These are phyloP conservation scores for Hagleromyces aurorensis DNA, from an alignment of 805 yeast species.

Conservation along the genomic window DNA sequence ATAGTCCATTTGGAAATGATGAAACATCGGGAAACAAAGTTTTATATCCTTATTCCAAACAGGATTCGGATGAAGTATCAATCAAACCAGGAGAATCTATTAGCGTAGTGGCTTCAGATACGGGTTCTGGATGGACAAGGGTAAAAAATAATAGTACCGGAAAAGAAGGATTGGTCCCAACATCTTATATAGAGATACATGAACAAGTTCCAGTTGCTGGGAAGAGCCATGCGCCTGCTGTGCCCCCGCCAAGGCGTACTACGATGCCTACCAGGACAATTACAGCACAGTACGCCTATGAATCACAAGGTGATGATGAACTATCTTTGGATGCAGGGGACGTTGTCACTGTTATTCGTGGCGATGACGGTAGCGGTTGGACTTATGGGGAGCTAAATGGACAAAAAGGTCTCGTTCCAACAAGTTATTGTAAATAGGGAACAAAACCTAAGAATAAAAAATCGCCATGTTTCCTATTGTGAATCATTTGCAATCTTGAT, in stretches of 20 bases:
- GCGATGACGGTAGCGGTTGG: constrained; percentile 86
- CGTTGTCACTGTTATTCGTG: constrained; percentile 54
- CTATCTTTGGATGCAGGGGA: constrained; percentile 68
- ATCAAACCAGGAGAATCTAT: constrained; percentile 55
- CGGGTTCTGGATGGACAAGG: constrained; percentile 90
- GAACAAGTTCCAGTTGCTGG: constrained; percentile 13
- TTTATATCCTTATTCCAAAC: constrained; percentile 54
- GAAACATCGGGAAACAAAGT: too few species aligned
- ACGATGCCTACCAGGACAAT: constrained; percentile 35
- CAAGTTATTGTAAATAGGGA: constrained; percentile 49
- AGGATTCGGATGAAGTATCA: constrained; percentile 69
- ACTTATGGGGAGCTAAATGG: constrained; percentile 81
- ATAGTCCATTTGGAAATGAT: too few species aligned
- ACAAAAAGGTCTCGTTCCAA: constrained; percentile 63
- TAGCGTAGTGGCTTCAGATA: constrained; percentile 56
- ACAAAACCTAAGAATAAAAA: not conserved
- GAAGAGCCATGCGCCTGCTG: constrained; percentile 63
- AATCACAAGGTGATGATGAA: constrained; percentile 76
- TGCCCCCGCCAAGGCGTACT: constrained; percentile 58
- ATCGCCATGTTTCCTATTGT: too few species aligned
- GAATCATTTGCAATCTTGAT: too few species aligned
- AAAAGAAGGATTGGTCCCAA: constrained; percentile 73
- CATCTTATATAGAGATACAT: constrained; percentile 56
- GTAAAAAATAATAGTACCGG: constrained; percentile 43
- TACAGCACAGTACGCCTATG: constrained; percentile 68